Base-by-base conservation (phyloP, 495 filamentous ascomycete species). In the Lasiosphaeris hirsuta region DNA sequence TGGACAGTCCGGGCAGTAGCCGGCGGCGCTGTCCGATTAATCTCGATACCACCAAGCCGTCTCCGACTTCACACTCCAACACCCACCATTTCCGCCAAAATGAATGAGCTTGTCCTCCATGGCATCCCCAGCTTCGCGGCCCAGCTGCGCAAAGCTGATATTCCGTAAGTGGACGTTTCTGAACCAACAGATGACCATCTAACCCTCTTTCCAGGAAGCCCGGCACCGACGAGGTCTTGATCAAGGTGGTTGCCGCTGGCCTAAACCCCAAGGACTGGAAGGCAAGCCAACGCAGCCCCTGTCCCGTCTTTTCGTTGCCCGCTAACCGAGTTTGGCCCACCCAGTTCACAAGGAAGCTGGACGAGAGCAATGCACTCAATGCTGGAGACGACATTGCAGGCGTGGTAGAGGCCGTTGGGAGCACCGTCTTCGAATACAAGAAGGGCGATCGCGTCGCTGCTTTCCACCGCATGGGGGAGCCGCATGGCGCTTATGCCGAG, bases 171-270 rank as follows among this genome's bases (percentile, higher is more conserved):
- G 8, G 11, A 35, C 4, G 17, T 4, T 44, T 35, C 7, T 15
- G n/a, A 35, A 18, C 3, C 10, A 10, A 40, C 13, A 36, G 11
- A n/a, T 34, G 30, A 9, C 8, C 15, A 13, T 10, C 17, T 43
- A 10, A 30, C 14, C 14, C 4, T 35, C 37, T 15, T 13, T 17
- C 5, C 46, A 57, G 59, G 14, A 62, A 42, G n/a, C 80, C 82
- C 0, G 66, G 69, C 23, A 68, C 73, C 6, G 72, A 75, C 36
- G 74, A 88, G 49, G 69, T 86, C 14, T 71, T 86, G n/a, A 86
- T 81, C 54, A 78, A 80, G 52, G 82, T 86, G 35, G 72, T 82
- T 1, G 78, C 81, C 6, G 75, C 76, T 23, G 36, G 61, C 41
- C 46, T 59, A n/a, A 67, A 72, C 46, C 69, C 69, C 9, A 71